Percentiles rank a stretch among this genome's conserved stretches.
These are phyloP conservation scores for Echria macrotheca DNA, from an alignment of 495 filamentous ascomycete species.

Conservation along the genomic window DNA sequence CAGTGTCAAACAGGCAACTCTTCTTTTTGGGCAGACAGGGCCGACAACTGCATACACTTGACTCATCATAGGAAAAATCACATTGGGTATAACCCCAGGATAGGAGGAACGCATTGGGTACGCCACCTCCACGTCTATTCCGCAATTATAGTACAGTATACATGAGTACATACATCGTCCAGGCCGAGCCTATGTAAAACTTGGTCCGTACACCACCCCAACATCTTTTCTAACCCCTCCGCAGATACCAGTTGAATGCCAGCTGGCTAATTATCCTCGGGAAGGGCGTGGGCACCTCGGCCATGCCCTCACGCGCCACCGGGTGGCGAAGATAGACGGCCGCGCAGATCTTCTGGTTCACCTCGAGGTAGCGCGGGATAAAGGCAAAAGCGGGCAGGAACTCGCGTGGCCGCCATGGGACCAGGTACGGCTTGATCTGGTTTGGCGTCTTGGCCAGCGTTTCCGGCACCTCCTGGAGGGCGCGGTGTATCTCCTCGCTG, in stretches of 20 bases:
- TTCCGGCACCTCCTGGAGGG: conserved; percentile 24
- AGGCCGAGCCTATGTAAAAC: neutral
- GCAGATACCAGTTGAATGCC: conserved; percentile 91
- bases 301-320: conserved; percentile 78
- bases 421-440: conserved; percentile 73
- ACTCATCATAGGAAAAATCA: no score
- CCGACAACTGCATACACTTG: no score
- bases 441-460: conserved; percentile 67
- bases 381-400: conserved; percentile 92
- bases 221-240: conserved; percentile 57
- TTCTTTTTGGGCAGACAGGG: no score
- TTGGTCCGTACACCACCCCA: neutral
- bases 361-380: conserved; percentile 91
- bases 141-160: no score
- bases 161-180: no score
- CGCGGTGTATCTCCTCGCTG: neutral
- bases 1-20: no score
- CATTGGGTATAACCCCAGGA: no score
- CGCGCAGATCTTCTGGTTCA: conserved; percentile 92
- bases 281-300: conserved; percentile 91
- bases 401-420: conserved; percentile 82
- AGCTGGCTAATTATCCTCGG: conserved; percentile 54
- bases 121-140: no score
- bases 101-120: no score
- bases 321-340: conserved; percentile 95